Base-by-base conservation (phyloP, 169 alveolate species). In the Cryptosporidium meleagridis region DNA sequence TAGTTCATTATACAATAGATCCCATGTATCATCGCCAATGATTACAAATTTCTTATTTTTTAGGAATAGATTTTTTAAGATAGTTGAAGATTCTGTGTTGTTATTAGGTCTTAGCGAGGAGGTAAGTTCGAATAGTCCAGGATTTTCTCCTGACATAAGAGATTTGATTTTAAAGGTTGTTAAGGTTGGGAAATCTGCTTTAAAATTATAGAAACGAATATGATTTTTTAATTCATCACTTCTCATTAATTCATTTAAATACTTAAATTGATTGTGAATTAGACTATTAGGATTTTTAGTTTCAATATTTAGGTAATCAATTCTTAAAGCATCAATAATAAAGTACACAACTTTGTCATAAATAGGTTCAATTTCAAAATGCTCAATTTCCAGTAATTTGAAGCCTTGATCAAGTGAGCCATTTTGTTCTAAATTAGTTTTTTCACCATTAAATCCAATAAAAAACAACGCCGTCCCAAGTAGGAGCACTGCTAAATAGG, bases 21-120 rank as follows among this genome's bases (percentile, higher is more conserved):
- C 7, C 89, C 89, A 80, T n/a, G 89, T 80, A 35, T 80, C 75
- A 45, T 80, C 89, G 0, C 89, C 89, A 4, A 62, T 3, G 14
- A 80, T 23, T 12, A 37, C 0, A 61, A 69, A 41, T 39, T 51
- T 80, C 7, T 18, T 29, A 65, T 65, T 44, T 31, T 62, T n/a
- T 16, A 21, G 6, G 18, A 44, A 26, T n/a, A 80, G 29, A 26
- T 62, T 35, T 23, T 14, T 23, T 44, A 80, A 58, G 9, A 80
- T 73, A 73, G 44, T 80, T 37, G 89, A 18, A 45, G 44, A 8
- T 14, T 62, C 51, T 26, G 35, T 21, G 21, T 18, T n/a, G 14
- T 7, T 44, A 26, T 62, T 41, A 16, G 89, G 89, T 12, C 44
- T 62, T n/a, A 80, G 26, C 0, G 69, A 21, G 2, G 72, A 23